Base-by-base conservation (phyloP, 2,329 filamentous ascomycete species). In the Apiospora pterosperma region DNA sequence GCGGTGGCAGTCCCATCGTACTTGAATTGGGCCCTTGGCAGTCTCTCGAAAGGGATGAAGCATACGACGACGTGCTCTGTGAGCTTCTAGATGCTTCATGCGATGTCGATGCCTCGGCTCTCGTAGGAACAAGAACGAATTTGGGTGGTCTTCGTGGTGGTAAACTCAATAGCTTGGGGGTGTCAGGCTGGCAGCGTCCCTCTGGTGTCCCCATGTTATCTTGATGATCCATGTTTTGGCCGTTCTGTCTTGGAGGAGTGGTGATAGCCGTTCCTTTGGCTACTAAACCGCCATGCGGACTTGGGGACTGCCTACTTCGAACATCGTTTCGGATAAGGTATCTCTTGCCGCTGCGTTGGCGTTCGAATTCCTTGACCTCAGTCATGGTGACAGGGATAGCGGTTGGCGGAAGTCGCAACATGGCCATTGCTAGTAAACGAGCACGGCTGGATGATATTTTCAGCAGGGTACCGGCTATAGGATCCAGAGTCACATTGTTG, bases 331-430 rank as follows among this genome's bases (percentile, higher is more conserved):
- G 63, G 67, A 70, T 70, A 63, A 77, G 75, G 66, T 76, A 76
- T 42, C 68, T 75, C 36, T 68, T 75, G 66, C 74, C 75, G 19
- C 70, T 74, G 39, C 70, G 76, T 42, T 75, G 76, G 10, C 73
- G 70, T 55, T 78, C 75, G 38, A 76, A 74, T 16, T 78, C 77
- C 64, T 78, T 76, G 61, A 82, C 77, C 67, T 83, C 81, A 14
- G 76, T 70, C 66, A 78, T 75, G 58, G 78, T 76, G 64, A 83
- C 63, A 36, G 73, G 74, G 60, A 82, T 75, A 4, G 73, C 71
- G 1, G 80, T 81, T 21, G 78, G 76, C 31, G 68, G 67, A 63
- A 80, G 73, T 61, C 80, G 79, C 31, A 83, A 67, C 81, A 83
- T 83, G 11, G 62, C 72, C 7, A 5, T 19, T 28, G 7, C 25